Evolutionary conservation across 2,329 filamentous ascomycete genomes (phyloP).

Genomic region (Rhinocladiella mackenziei): DNA sequence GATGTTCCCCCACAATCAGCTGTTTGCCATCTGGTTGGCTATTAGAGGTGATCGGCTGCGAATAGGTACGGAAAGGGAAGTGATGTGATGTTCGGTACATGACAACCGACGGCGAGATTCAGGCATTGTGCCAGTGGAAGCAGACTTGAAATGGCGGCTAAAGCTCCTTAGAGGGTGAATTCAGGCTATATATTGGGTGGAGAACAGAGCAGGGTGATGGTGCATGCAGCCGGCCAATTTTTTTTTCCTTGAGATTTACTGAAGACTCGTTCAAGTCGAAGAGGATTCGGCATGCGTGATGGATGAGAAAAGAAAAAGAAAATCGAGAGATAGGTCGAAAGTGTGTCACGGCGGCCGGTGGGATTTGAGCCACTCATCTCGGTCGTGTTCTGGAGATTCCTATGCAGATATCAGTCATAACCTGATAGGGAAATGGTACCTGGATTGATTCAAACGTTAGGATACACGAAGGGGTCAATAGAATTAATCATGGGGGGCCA

Average conservation of each 20-base stretch:
- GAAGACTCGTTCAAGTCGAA: neutral
- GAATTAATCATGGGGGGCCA: no score
- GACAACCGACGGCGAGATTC: slow-evolving; percentile 7
- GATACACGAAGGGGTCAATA: no score
- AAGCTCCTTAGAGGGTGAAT: slow-evolving; percentile 12
- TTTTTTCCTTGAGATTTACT: neutral
- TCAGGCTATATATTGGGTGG: slow-evolving; percentile 14
- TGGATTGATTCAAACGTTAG: no score
- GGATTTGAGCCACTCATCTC: no score
- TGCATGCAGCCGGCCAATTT: neutral
- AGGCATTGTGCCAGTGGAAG: slow-evolving; percentile 9
- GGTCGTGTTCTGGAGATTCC: no score
- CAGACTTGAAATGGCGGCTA: slow-evolving; percentile 14
- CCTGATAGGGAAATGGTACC: no score
- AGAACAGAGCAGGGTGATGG: neutral
- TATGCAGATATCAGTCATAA: no score
- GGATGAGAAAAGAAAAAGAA: neutral
- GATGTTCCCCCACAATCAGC: slow-evolving; percentile 1
- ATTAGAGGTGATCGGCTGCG: slow-evolving; percentile 1
- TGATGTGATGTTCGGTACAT: slow-evolving; percentile 13
- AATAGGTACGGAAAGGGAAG: slow-evolving; percentile 4
- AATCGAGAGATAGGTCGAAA: neutral
- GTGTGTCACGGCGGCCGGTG: no score
- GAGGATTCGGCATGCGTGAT: neutral
- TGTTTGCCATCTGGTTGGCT: slow-evolving; percentile 1